phyloP scores from a whole-genome alignment of 2,329 filamentous ascomycete genomes.

The Venturiaceae sp. region DNA sequence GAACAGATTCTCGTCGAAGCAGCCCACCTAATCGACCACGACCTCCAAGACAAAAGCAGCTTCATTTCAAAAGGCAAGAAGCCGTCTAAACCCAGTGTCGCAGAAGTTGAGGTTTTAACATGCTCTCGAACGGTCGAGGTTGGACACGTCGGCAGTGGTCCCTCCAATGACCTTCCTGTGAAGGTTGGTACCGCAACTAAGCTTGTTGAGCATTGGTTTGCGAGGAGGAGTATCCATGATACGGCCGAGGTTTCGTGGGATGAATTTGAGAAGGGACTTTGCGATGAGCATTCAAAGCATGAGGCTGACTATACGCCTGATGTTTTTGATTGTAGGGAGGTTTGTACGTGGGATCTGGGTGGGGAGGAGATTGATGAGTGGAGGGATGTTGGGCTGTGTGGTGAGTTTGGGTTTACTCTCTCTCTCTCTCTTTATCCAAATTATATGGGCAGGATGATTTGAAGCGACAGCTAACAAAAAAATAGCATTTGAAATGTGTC shows the following conservation, averaged over 20 bases:
- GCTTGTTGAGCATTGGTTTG: constrained; percentile 44
- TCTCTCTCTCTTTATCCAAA: not conserved
- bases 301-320: constrained; percentile 51
- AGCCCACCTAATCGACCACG: constrained; percentile 23
- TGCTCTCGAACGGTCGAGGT: not conserved
- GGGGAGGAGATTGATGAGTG: constrained; percentile 13
- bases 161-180: not conserved
- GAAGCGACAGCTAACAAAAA: not conserved
- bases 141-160: not conserved
- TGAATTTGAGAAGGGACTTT: constrained; percentile 36
- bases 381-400: constrained; percentile 28
- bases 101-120: not conserved
- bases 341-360: constrained; percentile 30
- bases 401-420: constrained; percentile 17
- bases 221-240: constrained; percentile 50
- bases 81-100: not conserved
- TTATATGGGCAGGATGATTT: too few relatives aligned
- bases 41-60: constrained; percentile 40
- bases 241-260: not conserved
- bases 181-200: not conserved
- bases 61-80: constrained; percentile 34
- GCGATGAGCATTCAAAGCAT: constrained; percentile 45
- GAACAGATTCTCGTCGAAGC: constrained; percentile 45
- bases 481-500: constrained; percentile 53
- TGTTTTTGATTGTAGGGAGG: constrained; percentile 38